Evolutionary conservation across 345 rosid genomes (phyloP), one percentile per base, ranked within the genome.

Genomic region (Draba incana): DNA sequence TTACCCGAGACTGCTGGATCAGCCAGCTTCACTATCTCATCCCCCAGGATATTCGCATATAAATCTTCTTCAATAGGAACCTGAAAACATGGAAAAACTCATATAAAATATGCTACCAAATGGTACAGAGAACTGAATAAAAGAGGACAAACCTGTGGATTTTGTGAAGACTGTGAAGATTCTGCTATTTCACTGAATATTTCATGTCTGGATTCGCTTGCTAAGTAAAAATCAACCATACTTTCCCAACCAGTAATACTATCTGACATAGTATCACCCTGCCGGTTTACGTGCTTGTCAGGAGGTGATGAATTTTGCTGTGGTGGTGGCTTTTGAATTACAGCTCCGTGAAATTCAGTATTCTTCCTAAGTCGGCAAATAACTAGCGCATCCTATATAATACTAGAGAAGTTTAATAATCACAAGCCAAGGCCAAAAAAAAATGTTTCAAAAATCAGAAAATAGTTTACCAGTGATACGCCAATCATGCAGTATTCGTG

Each of bases 301-400:
- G n/a, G n/a, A n/a, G 37, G 7, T 38, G 63, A 50, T 51, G 38
- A 25, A 53, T 13, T 49, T 42, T 60, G 66, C 43, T 62, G 61
- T 9, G 44, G 37, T 9, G 44, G 37, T 38, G 58, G 73, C 25
- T 74, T 74, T 67, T 30, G 71, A 57, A 11, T 59, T 4, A 12
- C 59, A 71, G 76, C 57, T 57, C 55, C 77, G 43, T 69, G 82
- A 77, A 87, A 90, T 4, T 88, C 94, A 0, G 15, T 12, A 30
- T 90, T 93, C 80, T 48, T 88, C 69, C 82, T 80, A 10, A 93
- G 81, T 35, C 96, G 96, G 80, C 97, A 93, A 38, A 90, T 73
- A 51, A 90, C 97, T 27, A 85, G 73, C 58, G 87, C 76, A 58
- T 90, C 94, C 97, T 93, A 73, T 47, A 69, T 38, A 72, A n/a